Percentiles rank a stretch among this genome's conserved stretches.
These are phyloP conservation scores for Saitozyma podzolica DNA, from an alignment of 768 basidiomycete species.

Conservation along the genomic window DNA sequence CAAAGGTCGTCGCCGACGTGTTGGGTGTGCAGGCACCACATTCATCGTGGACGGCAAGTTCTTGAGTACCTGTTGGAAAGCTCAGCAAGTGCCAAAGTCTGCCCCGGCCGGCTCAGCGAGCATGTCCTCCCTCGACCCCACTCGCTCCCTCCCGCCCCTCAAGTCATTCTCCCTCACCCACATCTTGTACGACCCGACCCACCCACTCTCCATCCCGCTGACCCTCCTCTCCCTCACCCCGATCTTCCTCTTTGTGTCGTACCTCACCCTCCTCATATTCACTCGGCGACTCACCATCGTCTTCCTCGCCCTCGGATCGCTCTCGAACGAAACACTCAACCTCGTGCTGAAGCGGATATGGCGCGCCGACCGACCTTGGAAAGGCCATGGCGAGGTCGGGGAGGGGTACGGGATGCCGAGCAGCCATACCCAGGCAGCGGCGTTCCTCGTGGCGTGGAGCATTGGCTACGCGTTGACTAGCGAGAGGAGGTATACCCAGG, in stretches of 20 bases:
- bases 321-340: constrained; percentile 45
- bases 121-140: neutral
- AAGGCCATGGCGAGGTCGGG: constrained; percentile 35
- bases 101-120: too few species aligned
- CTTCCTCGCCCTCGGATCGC: constrained; percentile 36
- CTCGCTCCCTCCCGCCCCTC: constrained; percentile 24
- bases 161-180: constrained; percentile 43
- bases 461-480: constrained; percentile 28
- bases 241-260: constrained; percentile 51
- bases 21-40: too few species aligned
- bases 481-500: constrained; percentile 10
- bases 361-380: constrained; percentile 41
- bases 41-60: too few species aligned
- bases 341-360: constrained; percentile 34
- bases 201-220: constrained; percentile 44
- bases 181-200: constrained; percentile 44
- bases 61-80: too few species aligned
- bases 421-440: constrained; percentile 49
- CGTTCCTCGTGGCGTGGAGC: constrained; percentile 39
- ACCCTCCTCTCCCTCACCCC: constrained; percentile 48
- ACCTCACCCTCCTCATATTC: constrained; percentile 46
- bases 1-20: too few species aligned
- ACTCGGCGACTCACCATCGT: constrained; percentile 40
- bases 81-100: too few species aligned
- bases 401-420: constrained; percentile 51